Evolutionary conservation across 805 yeast species (phyloP).

Genomic region (Saturnispora sekii): DNA sequence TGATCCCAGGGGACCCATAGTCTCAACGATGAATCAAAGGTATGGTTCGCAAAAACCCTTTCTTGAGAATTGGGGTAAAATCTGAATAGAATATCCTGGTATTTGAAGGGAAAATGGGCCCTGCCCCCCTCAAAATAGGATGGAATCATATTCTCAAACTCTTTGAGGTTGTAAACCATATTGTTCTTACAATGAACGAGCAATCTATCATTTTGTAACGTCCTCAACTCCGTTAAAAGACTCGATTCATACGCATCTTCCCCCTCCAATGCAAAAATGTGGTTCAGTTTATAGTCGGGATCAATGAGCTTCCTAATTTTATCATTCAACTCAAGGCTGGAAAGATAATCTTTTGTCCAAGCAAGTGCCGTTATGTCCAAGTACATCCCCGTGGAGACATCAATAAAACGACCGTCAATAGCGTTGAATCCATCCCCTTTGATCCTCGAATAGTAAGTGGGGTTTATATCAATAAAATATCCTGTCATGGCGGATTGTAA

Average conservation of each 20-base stretch:
- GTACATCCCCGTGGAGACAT: slow-evolving; percentile 38
- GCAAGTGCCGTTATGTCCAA: slow-evolving; percentile 36
- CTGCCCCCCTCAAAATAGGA: slow-evolving; percentile 51
- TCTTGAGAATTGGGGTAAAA: slow-evolving; percentile 38
- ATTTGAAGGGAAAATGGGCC: slow-evolving; percentile 35
- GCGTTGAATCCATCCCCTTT: slow-evolving; percentile 40
- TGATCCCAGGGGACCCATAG: slow-evolving; percentile 39
- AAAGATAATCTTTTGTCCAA: slow-evolving; percentile 10
- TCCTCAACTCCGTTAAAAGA: slow-evolving; percentile 19
- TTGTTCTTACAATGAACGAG: slow-evolving; percentile 34
- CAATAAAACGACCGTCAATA: slow-evolving; percentile 47
- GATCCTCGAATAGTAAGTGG: slow-evolving; percentile 26
- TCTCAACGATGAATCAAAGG: slow-evolving; percentile 42
- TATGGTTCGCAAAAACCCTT: slow-evolving; percentile 29
- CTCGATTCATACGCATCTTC: slow-evolving; percentile 29
- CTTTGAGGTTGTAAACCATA: slow-evolving; percentile 43
- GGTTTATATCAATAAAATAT: slow-evolving; percentile 27
- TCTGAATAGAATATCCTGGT: slow-evolving; percentile 31
- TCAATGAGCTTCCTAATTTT: slow-evolving; percentile 12
- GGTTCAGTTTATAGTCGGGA: slow-evolving; percentile 13
- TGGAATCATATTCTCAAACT: slow-evolving; percentile 42
- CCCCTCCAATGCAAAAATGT: slow-evolving; percentile 30
- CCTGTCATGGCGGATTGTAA: slow-evolving; percentile 23
- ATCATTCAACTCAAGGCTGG: slow-evolving; percentile 5
- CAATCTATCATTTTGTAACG: slow-evolving; percentile 18